Evolutionary conservation across 1,284 basidiomycete species (phyloP).

Genomic region (Puccinia novopanici): DNA sequence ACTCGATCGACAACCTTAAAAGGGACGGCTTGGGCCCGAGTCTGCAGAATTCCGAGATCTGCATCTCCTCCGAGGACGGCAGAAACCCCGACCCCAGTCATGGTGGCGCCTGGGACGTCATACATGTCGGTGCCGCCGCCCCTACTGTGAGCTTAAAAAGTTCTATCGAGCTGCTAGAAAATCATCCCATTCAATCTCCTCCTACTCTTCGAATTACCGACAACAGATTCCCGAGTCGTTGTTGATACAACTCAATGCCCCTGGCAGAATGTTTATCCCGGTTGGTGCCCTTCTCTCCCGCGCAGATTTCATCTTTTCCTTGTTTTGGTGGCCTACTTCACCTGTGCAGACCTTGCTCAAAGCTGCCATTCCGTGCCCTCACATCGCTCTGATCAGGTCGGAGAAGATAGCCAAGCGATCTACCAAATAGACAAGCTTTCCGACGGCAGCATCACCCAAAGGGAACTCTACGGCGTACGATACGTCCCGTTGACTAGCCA

Average conservation of each 20-base stretch:
- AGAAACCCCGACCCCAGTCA: constrained; percentile 63
- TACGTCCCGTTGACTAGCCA: constrained; percentile 40
- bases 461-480: constrained; percentile 73
- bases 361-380: background rate
- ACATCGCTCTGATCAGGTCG: constrained; percentile 18
- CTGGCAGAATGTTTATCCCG: constrained; percentile 91
- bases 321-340: no score
- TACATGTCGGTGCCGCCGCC: constrained; percentile 93
- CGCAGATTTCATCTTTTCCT: constrained; percentile 23
- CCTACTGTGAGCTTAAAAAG: constrained; percentile 60
- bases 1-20: constrained; percentile 70
- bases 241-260: constrained; percentile 75
- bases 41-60: constrained; percentile 65
- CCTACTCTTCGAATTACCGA: background rate
- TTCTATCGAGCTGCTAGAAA: background rate
- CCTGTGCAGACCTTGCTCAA: no score
- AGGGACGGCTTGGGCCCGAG: constrained; percentile 69
- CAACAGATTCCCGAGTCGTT: constrained; percentile 68
- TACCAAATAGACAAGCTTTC: constrained; percentile 72
- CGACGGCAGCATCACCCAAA: constrained; percentile 70
- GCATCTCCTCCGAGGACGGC: constrained; percentile 77
- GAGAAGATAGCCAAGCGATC: constrained; percentile 68
- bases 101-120: constrained; percentile 77
- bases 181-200: background rate
- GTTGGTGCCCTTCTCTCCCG: constrained; percentile 67